phyloP scores from a whole-genome alignment of 78 protist species.

The Emiliania huxleyi region DNA sequence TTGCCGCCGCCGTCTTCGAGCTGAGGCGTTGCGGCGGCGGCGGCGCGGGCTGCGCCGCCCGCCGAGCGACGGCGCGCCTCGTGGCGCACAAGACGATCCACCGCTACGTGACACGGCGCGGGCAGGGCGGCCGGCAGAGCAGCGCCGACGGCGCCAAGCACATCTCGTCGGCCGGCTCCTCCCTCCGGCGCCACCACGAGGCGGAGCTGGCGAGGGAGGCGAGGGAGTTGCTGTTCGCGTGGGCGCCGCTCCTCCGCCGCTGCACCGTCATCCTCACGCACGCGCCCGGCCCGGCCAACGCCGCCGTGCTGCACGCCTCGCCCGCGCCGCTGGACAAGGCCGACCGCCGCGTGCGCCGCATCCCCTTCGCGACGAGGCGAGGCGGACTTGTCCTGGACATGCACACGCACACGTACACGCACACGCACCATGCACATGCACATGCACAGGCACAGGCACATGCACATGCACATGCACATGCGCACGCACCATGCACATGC shows the following conservation, averaged over 20 bases:
- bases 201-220: not conserved
- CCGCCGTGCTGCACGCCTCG: not conserved
- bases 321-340: too few relatives aligned
- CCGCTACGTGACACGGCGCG: slow-evolving; percentile 13
- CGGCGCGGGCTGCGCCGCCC: too few relatives aligned
- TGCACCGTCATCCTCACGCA: not conserved
- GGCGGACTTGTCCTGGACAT: too few relatives aligned
- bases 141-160: not conserved
- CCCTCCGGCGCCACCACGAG: not conserved
- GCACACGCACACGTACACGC: too few relatives aligned
- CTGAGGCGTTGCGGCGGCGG: too few relatives aligned
- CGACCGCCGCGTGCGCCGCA: too few relatives aligned
- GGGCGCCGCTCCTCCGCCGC: not conserved
- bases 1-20: not conserved
- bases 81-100: not conserved
- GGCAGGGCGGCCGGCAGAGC: not conserved
- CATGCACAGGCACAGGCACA: too few relatives aligned
- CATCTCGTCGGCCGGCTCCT: not conserved
- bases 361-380: too few relatives aligned
- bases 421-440: too few relatives aligned
- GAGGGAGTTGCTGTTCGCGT: not conserved
- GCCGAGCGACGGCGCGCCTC: not conserved
- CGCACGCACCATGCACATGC: too few relatives aligned
- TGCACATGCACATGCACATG: too few relatives aligned
- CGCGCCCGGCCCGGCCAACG: slow-evolving; percentile 18